Evolutionary conservation across 306 rosid species (phyloP).

Genomic region (Lablab purpureus): DNA sequence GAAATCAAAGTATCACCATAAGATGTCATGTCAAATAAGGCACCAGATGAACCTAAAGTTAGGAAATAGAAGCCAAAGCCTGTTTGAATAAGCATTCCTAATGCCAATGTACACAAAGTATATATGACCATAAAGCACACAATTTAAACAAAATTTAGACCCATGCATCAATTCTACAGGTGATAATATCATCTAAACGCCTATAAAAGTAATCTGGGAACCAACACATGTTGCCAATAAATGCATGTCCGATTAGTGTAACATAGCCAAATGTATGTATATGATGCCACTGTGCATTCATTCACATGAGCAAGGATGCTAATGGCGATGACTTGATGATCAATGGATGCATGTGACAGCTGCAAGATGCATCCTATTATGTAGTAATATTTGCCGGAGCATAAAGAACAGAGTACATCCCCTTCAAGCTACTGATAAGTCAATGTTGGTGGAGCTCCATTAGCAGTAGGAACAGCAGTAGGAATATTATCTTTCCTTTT

Average conservation of each 20-base stretch:
- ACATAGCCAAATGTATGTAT: constrained; percentile 87
- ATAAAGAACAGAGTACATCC: constrained; percentile 96
- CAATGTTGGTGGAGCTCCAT: constrained; percentile 79
- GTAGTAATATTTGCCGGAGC: constrained; percentile 75
- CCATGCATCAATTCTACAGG: constrained; percentile 69
- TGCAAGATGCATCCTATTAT: constrained; percentile 99
- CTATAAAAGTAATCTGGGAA: constrained; percentile 59
- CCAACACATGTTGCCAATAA: constrained; percentile 63
- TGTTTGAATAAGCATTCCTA: constrained; percentile 62
- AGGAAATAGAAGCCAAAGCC: constrained; percentile 42
- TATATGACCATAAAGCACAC: constrained; percentile 57
- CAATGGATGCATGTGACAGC: constrained; percentile 99
- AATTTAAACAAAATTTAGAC: constrained; percentile 61
- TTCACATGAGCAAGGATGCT: constrained; percentile 83
- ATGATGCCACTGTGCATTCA: constrained; percentile 91
- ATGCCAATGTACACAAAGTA: constrained; percentile 60
- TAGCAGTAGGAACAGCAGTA: constrained; percentile 60
- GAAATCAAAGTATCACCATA: constrained; percentile 51
- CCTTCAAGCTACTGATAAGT: constrained; percentile 92
- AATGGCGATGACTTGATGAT: constrained; percentile 92
- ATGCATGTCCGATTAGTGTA: constrained; percentile 80
- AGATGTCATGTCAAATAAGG: constrained; percentile 56
- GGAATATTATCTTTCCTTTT: constrained; percentile 84
- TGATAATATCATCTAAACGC: constrained; percentile 55
- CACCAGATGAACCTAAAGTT: constrained; percentile 49